These are phyloP conservation scores for Torulaspora maleeae DNA, from an alignment of 805 yeast species.

Conservation along the genomic window DNA sequence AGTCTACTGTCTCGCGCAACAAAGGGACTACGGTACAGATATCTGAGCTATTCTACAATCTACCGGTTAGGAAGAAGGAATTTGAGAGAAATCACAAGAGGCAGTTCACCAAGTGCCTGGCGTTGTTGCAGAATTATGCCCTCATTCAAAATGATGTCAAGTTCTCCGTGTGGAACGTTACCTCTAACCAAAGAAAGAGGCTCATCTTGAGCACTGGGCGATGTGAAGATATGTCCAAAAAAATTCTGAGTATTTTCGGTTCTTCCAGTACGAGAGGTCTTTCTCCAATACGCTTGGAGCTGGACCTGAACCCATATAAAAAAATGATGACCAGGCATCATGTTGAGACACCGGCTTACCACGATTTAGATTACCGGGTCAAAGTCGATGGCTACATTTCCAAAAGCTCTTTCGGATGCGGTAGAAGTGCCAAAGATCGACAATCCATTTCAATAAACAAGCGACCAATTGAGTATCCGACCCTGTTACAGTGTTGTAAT, in stretches of 20 bases:
- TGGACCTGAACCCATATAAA: slow-evolving; percentile 37
- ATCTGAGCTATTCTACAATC: slow-evolving; percentile 52
- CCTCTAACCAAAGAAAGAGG: slow-evolving; percentile 45
- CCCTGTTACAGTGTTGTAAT: slow-evolving; percentile 54
- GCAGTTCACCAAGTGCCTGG: slow-evolving; percentile 68
- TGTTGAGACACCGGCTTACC: slow-evolving; percentile 14
- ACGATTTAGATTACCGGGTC: slow-evolving; percentile 33
- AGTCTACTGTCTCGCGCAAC: slow-evolving; percentile 46
- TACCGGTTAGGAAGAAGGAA: slow-evolving; percentile 82
- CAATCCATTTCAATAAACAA: slow-evolving; percentile 71
- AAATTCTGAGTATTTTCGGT: slow-evolving; percentile 68
- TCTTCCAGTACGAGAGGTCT: slow-evolving; percentile 57
- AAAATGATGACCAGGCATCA: slow-evolving; percentile 18
- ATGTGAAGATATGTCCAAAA: slow-evolving; percentile 44
- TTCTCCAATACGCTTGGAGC: slow-evolving; percentile 42
- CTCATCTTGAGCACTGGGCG: slow-evolving; percentile 59
- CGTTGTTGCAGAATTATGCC: slow-evolving; percentile 61
- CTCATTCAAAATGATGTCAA: slow-evolving; percentile 55
- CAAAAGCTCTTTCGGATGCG: slow-evolving; percentile 71
- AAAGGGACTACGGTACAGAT: slow-evolving; percentile 68
- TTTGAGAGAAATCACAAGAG: slow-evolving; percentile 60
- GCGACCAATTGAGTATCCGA: slow-evolving; percentile 64
- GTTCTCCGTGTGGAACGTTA: slow-evolving; percentile 54
- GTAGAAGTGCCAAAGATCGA: slow-evolving; percentile 65
- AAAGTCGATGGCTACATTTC: slow-evolving; percentile 62